These are phyloP conservation scores for Discostella pseudostelligera DNA, from an alignment of 108 stramenopile genomes.

Conservation along the genomic window DNA sequence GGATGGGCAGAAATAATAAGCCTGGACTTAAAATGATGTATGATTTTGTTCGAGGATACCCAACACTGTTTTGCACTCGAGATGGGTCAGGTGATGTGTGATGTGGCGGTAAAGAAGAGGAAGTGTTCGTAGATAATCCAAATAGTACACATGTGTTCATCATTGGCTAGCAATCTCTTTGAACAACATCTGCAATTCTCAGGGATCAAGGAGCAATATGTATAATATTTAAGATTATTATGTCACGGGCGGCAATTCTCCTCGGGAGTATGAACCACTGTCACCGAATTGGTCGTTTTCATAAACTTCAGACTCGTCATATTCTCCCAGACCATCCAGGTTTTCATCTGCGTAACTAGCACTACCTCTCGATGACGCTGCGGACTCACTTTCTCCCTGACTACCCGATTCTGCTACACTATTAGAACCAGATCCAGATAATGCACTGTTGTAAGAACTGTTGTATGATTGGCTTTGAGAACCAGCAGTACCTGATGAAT, in stretches of 20 bases:
- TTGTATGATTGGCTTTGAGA: background rate
- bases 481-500: constrained; percentile 2
- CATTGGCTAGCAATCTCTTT: too few relatives aligned
- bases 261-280: background rate
- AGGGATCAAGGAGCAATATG: too few relatives aligned
- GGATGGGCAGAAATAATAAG: too few relatives aligned
- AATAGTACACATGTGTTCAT: too few relatives aligned
- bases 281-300: constrained; percentile 2
- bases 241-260: constrained; percentile 5
- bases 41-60: too few relatives aligned
- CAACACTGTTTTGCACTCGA: too few relatives aligned
- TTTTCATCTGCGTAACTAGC: background rate
- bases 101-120: too few relatives aligned
- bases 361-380: background rate
- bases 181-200: too few relatives aligned
- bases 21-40: too few relatives aligned
- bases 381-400: constrained; percentile 6
- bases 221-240: background rate
- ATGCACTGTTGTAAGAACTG: background rate
- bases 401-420: background rate
- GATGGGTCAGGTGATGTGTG: too few relatives aligned
- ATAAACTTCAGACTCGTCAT: background rate
- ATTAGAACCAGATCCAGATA: background rate
- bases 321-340: background rate
- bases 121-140: too few relatives aligned